phyloP scores from a whole-genome alignment of 179 eudicot genomes.

The Monotropa hypopitys region DNA sequence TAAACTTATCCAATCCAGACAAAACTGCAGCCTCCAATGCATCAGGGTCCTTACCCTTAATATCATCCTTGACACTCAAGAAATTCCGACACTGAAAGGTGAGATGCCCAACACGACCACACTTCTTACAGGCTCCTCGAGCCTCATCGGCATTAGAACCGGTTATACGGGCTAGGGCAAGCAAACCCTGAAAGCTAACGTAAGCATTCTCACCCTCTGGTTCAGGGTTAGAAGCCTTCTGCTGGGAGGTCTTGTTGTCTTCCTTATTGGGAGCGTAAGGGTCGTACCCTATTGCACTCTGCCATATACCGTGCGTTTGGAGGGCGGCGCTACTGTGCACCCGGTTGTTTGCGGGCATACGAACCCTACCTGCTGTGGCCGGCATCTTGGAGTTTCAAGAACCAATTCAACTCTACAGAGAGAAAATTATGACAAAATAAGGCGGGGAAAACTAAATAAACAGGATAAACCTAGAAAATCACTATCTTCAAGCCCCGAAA shows the following conservation, averaged over 20 bases:
- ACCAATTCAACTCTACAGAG: slow-evolving; percentile 19
- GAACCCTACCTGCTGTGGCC: slow-evolving; percentile 98
- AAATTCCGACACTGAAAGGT: slow-evolving; percentile 88
- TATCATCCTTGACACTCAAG: slow-evolving; percentile 64
- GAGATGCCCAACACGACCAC: slow-evolving; percentile 90
- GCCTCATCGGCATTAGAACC: slow-evolving; percentile 61
- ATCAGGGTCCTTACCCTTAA: slow-evolving; percentile 41
- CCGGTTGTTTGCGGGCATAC: slow-evolving; percentile 97
- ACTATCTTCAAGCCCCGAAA: not conserved
- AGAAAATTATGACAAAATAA: slow-evolving; percentile 17
- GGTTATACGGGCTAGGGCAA: slow-evolving; percentile 71
- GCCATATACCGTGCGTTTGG: slow-evolving; percentile 97
- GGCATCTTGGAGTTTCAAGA: slow-evolving; percentile 48
- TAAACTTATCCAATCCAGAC: slow-evolving; percentile 61
- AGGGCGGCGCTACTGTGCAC: slow-evolving; percentile 97
- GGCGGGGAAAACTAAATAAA: not conserved
- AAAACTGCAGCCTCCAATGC: slow-evolving; percentile 49
- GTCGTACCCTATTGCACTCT: slow-evolving; percentile 86
- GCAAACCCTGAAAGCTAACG: slow-evolving; percentile 74
- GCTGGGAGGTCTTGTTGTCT: slow-evolving; percentile 44
- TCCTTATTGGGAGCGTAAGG: slow-evolving; percentile 90
- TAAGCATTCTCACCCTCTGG: slow-evolving; percentile 69
- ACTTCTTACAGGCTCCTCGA: slow-evolving; percentile 91
- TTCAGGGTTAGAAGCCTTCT: slow-evolving; percentile 27
- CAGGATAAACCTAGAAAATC: not conserved